Percentiles rank a stretch among this genome's conserved stretches.
These are phyloP conservation scores for Elymus sibiricus DNA, from an alignment of 176 grass and related monocot genomes.

Conservation along the genomic window DNA sequence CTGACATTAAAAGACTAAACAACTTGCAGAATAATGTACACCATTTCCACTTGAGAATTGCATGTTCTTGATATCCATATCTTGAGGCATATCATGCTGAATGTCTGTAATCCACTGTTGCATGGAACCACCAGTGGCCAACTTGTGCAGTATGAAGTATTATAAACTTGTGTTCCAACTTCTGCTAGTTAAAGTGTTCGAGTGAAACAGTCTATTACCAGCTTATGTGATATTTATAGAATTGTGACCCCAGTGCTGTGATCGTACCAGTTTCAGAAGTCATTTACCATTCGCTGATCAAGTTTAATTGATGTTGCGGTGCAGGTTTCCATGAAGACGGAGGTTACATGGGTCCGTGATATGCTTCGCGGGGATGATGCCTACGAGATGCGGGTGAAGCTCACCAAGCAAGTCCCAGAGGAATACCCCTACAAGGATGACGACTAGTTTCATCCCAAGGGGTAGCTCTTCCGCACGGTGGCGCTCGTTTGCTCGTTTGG, in stretches of 20 bases:
- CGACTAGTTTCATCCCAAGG: slow-evolving; percentile 37
- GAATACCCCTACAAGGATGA: slow-evolving; percentile 99
- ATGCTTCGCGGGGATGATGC: slow-evolving; percentile 91
- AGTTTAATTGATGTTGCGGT: not conserved
- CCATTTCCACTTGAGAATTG: not conserved
- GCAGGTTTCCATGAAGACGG: slow-evolving; percentile 96
- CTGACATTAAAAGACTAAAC: not conserved
- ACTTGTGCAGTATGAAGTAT: not conserved
- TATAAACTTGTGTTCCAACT: not conserved
- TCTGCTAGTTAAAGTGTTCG: not conserved
- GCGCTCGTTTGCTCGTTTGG: not conserved
- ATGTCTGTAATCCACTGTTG: not conserved
- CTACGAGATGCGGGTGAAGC: slow-evolving; percentile 91
- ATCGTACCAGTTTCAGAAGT: not conserved
- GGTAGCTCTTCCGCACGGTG: not conserved
- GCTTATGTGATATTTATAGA: not conserved
- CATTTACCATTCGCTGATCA: not conserved
- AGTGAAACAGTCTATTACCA: not conserved
- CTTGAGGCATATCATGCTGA: not conserved
- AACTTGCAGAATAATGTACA: not conserved
- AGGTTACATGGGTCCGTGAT: slow-evolving; percentile 93
- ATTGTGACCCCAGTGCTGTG: not conserved
- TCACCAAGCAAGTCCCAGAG: slow-evolving; percentile 91
- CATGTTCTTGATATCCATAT: not conserved
- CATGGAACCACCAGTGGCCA: not conserved